phyloP scores from a whole-genome alignment of 2,329 filamentous ascomycete species.

The Ophiocordyceps camponoti-rufipedis region DNA sequence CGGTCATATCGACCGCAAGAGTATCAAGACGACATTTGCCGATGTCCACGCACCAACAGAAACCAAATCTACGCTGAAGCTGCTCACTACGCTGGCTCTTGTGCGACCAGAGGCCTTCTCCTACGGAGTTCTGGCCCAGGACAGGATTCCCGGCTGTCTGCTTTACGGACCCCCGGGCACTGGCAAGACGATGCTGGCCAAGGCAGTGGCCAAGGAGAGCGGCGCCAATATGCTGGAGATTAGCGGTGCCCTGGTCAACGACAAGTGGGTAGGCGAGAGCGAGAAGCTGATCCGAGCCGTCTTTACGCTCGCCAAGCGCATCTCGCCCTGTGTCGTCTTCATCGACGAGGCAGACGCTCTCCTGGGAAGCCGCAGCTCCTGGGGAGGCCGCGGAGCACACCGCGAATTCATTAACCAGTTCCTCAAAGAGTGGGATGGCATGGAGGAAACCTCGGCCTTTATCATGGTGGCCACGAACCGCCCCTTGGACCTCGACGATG shows the following conservation, averaged over 20 bases:
- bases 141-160: slow-evolving; percentile 78
- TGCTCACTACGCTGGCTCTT: slow-evolving; percentile 73
- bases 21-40: slow-evolving; percentile 71
- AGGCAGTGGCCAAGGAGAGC: slow-evolving; percentile 49
- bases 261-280: slow-evolving; percentile 90
- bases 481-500: slow-evolving; percentile 86
- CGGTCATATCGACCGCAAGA: slow-evolving; percentile 64
- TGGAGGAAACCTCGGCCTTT: slow-evolving; percentile 67
- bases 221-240: slow-evolving; percentile 68
- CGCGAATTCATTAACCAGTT: slow-evolving; percentile 95
- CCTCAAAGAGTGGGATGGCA: slow-evolving; percentile 88
- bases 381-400: slow-evolving; percentile 49
- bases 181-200: slow-evolving; percentile 52
- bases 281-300: slow-evolving; percentile 93
- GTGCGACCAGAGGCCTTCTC: slow-evolving; percentile 85
- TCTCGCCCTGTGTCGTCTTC: slow-evolving; percentile 85
- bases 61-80: slow-evolving; percentile 74
- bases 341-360: slow-evolving; percentile 94
- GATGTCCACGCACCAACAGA: slow-evolving; percentile 71
- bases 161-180: slow-evolving; percentile 79
- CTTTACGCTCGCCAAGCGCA: slow-evolving; percentile 78
- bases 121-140: slow-evolving; percentile 80
- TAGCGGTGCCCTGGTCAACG: slow-evolving; percentile 77
- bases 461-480: slow-evolving; percentile 97
- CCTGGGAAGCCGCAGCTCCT: slow-evolving; percentile 56